These are phyloP conservation scores for Prunella vulgaris DNA, from an alignment of 257 asterid species.

Conservation along the genomic window DNA sequence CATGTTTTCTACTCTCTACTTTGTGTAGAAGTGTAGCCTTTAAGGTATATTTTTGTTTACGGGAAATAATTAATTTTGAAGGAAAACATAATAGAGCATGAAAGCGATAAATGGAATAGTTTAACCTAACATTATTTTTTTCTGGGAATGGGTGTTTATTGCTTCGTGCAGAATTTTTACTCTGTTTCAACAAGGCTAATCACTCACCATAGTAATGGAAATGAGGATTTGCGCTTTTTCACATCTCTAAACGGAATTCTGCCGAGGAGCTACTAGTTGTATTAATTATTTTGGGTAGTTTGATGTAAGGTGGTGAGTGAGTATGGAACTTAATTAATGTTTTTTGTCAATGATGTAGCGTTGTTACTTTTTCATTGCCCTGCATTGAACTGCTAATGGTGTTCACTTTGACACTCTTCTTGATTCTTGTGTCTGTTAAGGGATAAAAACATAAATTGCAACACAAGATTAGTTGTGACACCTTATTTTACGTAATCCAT, in stretches of 20 bases:
- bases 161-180: background rate
- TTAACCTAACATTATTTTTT: background rate
- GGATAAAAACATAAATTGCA: background rate
- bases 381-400: constrained; percentile 3
- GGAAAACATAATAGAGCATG: background rate
- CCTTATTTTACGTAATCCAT: background rate
- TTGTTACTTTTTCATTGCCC: background rate
- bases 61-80: background rate
- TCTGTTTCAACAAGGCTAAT: background rate
- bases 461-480: background rate
- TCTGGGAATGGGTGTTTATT: background rate
- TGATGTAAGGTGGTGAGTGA: background rate
- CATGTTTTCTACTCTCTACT: background rate
- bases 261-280: background rate
- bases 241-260: background rate
- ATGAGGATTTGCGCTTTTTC: background rate
- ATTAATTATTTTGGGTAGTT: background rate
- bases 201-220: background rate
- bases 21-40: background rate
- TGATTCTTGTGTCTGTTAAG: background rate
- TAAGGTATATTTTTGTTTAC: background rate
- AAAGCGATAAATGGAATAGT: background rate
- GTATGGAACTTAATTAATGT: background rate
- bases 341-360: background rate
- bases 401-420: background rate